Base-by-base conservation (phyloP, 2,329 filamentous ascomycete species). In the Chaetomium strumarium region DNA sequence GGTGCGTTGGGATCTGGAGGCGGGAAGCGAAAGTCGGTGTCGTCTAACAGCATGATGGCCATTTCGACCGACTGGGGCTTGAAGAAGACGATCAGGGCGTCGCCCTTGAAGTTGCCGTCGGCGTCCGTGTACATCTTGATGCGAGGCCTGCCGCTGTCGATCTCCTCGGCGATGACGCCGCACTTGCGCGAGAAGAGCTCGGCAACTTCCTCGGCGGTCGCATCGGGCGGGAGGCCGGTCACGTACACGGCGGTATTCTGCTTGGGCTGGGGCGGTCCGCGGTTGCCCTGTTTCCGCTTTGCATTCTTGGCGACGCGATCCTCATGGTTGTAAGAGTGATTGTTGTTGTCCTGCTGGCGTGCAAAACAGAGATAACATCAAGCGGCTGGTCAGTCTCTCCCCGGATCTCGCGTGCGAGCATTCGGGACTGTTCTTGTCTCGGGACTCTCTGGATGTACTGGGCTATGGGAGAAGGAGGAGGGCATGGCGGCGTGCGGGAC, bases 211-310 rank as follows among this genome's bases (percentile, higher is more conserved):
- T 87, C 81, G 39, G 85, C 75, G 0, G 86, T 88, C 40, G 83
- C 86, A 67, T 97, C 89, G 37, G 76, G 70, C 0, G 93, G 95
- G 4, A 99, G 79, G 12, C 88, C 89, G 5, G 90, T 95, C 44
- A 96, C 87, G 72, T 92, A 99, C 58, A 99, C 81, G 39, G 92
- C 92, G 6, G 88, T 95, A 68, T 96, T 97, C 62, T 91, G 77
- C 55, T 75, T 75, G 13, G 77, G 75, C 57, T 75, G 70, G 7
- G 74, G 73, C 2, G 75, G 73, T 11, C 73, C 70, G 8, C 58
- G 55, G 42, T 57, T 57, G 7, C 51, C 56, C 19, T 59, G 53
- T 19, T 61, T 47, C 24, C 57, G 56, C 55, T 76, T 76, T 52
- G 72, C 66, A 57, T 74, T 72, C 66, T 78, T 76, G 55, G 65